Evolutionary conservation across 805 yeast genomes (phyloP), one percentile per base, ranked within the genome.

Genomic region (Zygoascus flipseniorum): DNA sequence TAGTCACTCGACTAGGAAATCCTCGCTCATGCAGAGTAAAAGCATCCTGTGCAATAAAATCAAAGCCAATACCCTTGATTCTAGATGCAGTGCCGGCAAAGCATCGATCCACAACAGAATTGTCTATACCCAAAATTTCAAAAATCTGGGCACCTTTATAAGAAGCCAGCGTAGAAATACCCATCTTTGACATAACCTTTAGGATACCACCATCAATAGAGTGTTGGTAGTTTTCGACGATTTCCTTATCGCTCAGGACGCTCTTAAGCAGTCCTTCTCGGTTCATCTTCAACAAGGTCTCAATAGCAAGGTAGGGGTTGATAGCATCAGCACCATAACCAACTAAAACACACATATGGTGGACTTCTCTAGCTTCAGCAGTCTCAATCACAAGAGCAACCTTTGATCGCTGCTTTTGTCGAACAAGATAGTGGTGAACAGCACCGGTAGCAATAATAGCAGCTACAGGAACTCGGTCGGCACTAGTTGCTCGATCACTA

Each of bases 151-250:
- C 99, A 71, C 98, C 98, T 74, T 92, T 92, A 74, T 92, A 92
- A n/a, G 97, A 88, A 11, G 97, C 97, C 68, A 92, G 76, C 31
- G 99, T 93, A 32, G 98, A 90, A 63, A 92, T 93, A 77, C 99
- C 99, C 98, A 92, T 93, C 77, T 93, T 92, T 39, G 97, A 89
- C 99, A 92, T 92, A 56, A 93, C 97, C 76, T 93, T 92, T 63
- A 89, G 75, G 62, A 92, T 85, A 72, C 98, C 98, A 52, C 89
- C 85, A 66, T 92, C 95, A 55, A 87, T 77, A 11, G 97, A 85
- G 60, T 81, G 77, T 67, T 85, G 86, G 74, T 89, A 92, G 75
- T 92, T 92, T 51, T 76, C 76, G 57, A 90, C 71, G 55, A 89
- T 77, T 60, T 79, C 66, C 32, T 78, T 80, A 58, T 82, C 82